Evolutionary conservation across 2,329 filamentous ascomycete genomes (phyloP), one percentile per base, ranked within the genome.

Genomic region (Scytalidium lignicola): DNA sequence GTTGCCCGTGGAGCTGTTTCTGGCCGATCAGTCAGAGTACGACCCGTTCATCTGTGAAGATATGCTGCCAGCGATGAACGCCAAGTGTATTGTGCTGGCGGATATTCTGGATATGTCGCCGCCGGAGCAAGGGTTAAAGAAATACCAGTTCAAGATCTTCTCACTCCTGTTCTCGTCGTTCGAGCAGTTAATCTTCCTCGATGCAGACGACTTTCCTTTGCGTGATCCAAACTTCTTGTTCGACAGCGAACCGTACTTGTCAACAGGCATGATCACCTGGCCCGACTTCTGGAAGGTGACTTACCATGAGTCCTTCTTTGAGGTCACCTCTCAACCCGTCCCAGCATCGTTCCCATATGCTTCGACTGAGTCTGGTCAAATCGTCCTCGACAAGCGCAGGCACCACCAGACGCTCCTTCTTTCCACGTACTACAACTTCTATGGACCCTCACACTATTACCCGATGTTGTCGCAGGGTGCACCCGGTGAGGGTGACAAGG

Each of bases 111-210:
- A 63, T 13, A 57, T 58, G 1, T 58, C 64, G 0, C 58, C 62
- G 1, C 55, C 57, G 4, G 57, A 62, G 3, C 57, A 65, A 8
- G 56, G 65, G 12, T 66, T 75, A 44, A 58, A 63, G 15, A 66
- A 68, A 32, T 76, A 72, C 57, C 74, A 76, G 53, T 67, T 72
- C 56, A 77, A 77, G 54, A 62, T 66, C 1, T 68, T 76, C 28
- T 69, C 73, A 1, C 70, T 76, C 57, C 61, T 76, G 5, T 73
- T 76, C 55, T 74, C 71, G 7, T 71, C 71, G 0, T 78, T 76
- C 47, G 68, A 74, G 51, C 64, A 74, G 21, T 65, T 76, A 9
- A 62, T 77, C 4, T 76, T 74, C 55, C 60, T 76, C 15, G 74
- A 76, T 48, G 71, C 70, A 2, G 74, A 76, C 44, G 66, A 67